Conservation (phyloP, 2,329 filamentous ascomycete genomes). For the Lojkania enalia region DNA sequence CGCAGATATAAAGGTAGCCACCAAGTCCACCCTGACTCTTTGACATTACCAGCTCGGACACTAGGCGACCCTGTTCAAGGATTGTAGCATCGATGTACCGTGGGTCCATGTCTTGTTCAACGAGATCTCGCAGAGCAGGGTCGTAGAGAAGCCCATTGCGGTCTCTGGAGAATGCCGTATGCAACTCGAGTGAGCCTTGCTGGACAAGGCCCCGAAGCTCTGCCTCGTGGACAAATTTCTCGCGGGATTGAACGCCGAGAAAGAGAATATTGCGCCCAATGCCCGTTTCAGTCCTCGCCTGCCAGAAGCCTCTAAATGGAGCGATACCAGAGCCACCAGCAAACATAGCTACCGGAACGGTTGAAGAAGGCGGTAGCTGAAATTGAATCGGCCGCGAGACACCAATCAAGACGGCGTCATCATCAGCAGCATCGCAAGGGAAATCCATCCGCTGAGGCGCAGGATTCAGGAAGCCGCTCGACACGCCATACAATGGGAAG, state of each 20-base stretch:
- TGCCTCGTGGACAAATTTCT: slow-evolving; percentile 57
- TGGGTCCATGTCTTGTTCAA: slow-evolving; percentile 55
- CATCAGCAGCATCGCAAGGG: slow-evolving; percentile 38
- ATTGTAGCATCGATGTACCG: slow-evolving; percentile 58
- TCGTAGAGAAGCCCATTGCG: slow-evolving; percentile 53
- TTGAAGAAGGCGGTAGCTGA: slow-evolving; percentile 55
- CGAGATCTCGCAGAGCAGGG: slow-evolving; percentile 44
- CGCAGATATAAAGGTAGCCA: slow-evolving; percentile 56
- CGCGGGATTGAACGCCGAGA: slow-evolving; percentile 57
- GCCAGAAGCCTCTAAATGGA: slow-evolving; percentile 60
- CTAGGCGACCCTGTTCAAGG: slow-evolving; percentile 53
- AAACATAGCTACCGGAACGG: slow-evolving; percentile 57
- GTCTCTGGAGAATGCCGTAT: slow-evolving; percentile 58
- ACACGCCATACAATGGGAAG: slow-evolving; percentile 50
- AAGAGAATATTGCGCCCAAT: slow-evolving; percentile 56
- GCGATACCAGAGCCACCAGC: slow-evolving; percentile 59
- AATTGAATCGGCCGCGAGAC: slow-evolving; percentile 57
- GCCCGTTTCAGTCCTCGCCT: slow-evolving; percentile 48
- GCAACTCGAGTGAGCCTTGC: slow-evolving; percentile 55
- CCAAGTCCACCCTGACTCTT: slow-evolving; percentile 58
- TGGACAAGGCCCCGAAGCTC: slow-evolving; percentile 53
- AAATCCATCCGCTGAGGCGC: slow-evolving; percentile 31
- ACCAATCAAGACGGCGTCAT: slow-evolving; percentile 55
- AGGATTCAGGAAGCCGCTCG: slow-evolving; percentile 59
- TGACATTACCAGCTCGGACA: slow-evolving; percentile 60